Conservation (phyloP, 2,329 filamentous ascomycete species). For the Dactylonectria macrodidyma region DNA sequence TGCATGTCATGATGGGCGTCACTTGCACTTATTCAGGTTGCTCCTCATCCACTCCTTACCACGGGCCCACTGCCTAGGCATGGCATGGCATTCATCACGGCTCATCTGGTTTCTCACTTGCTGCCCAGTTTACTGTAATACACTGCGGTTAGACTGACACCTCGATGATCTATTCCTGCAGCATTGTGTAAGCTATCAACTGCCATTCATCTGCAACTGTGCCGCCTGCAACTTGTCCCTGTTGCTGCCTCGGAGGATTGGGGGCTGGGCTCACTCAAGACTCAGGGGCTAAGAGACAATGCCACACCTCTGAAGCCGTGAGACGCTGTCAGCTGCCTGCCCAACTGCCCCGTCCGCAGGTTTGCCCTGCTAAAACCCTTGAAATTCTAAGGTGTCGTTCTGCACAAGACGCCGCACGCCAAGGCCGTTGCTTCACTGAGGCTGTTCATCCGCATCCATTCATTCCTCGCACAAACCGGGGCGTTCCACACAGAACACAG, state of each 20-base stretch:
- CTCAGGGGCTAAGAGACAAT: conserved; percentile 43
- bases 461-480: conserved; percentile 26
- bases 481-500: conserved; percentile 19
- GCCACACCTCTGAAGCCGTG: conserved; percentile 37
- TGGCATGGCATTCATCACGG: conserved; percentile 2
- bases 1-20: conserved; percentile 45
- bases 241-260: conserved; percentile 31
- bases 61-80: conserved; percentile 9
- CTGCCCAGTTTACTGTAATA: background rate
- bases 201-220: conserved; percentile 21
- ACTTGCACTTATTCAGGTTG: conserved; percentile 29
- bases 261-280: conserved; percentile 40
- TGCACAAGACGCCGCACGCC: conserved; percentile 19
- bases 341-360: conserved; percentile 22
- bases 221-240: conserved; percentile 16
- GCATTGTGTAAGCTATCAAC: conserved; percentile 25
- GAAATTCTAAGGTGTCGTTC: conserved; percentile 22
- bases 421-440: conserved; percentile 18
- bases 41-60: conserved; percentile 23
- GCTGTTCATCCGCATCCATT: conserved; percentile 15
- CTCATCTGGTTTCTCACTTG: conserved; percentile 4
- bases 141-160: conserved; percentile 6
- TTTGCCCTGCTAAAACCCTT: conserved; percentile 36
- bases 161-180: conserved; percentile 1
- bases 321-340: conserved; percentile 42